phyloP scores from a whole-genome alignment of 176 grass and related monocot genomes.

The Musa schizocarpa region DNA sequence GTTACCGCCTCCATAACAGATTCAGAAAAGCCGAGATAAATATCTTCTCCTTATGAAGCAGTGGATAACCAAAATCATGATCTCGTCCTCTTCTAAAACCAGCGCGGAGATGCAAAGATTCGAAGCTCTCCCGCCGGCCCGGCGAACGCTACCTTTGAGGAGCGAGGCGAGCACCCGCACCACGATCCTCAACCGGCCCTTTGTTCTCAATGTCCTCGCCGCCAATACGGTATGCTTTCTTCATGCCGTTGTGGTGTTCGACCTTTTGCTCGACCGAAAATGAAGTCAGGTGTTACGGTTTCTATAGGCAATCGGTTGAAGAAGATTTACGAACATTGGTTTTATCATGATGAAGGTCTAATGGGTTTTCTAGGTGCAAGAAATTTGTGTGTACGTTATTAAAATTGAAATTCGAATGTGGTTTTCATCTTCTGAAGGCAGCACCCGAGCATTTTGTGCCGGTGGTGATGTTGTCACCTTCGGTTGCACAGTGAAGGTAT shows the following conservation, averaged over 20 bases:
- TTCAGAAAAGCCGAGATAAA: background rate
- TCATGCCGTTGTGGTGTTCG: background rate
- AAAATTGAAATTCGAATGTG: background rate
- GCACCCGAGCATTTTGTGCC: constrained; percentile 8
- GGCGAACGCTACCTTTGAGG: constrained; percentile 46
- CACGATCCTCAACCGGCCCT: constrained; percentile 70
- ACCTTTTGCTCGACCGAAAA: background rate
- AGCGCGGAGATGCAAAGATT: constrained; percentile 4
- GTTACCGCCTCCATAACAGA: no score
- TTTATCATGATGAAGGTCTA: constrained; percentile 89
- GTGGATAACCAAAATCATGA: no score
- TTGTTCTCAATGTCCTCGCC: constrained; percentile 59
- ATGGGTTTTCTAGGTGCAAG: background rate
- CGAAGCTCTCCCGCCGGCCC: background rate
- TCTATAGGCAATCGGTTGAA: constrained; percentile 55
- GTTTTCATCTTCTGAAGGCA: constrained; percentile 7
- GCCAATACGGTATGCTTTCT: constrained; percentile 41
- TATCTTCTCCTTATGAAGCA: no score
- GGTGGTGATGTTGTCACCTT: constrained; percentile 3
- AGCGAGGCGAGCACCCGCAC: constrained; percentile 56
- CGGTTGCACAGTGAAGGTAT: constrained; percentile 1
- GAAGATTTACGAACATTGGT: constrained; percentile 82
- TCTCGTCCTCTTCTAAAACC: background rate
- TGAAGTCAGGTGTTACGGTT: constrained; percentile 19
- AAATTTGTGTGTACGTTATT: background rate